phyloP scores from a whole-genome alignment of 139 green algal species.

The Trebouxia sp. region DNA sequence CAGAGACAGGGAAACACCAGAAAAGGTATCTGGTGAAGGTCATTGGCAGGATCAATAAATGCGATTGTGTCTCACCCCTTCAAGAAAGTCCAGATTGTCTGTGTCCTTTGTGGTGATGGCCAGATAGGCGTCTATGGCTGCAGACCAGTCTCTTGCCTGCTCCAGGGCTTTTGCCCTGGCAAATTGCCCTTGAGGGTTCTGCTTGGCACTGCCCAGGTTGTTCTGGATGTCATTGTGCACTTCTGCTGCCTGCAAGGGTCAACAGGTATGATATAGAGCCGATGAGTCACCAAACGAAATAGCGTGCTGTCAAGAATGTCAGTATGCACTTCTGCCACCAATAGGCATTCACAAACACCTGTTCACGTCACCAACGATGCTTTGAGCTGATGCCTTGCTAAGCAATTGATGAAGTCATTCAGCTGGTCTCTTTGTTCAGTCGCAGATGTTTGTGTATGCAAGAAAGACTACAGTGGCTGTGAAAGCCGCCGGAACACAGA shows the following conservation, averaged over 20 bases:
- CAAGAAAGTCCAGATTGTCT: slow-evolving; percentile 52
- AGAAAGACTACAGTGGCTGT: too few species aligned
- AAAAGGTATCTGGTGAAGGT: too few species aligned
- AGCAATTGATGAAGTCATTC: too few species aligned
- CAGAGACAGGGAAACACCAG: too few species aligned
- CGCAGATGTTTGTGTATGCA: too few species aligned
- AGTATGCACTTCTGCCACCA: background rate
- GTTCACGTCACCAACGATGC: too few species aligned
- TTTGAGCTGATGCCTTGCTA: too few species aligned
- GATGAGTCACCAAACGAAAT: background rate
- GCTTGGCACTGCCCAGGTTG: background rate
- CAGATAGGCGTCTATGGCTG: slow-evolving; percentile 83
- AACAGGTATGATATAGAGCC: background rate
- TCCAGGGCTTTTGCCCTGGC: slow-evolving; percentile 59
- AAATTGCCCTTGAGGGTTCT: slow-evolving; percentile 43
- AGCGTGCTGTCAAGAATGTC: too few species aligned
- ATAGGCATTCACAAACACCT: background rate
- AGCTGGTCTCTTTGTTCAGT: too few species aligned
- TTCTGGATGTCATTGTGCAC: slow-evolving; percentile 39
- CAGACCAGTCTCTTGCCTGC: slow-evolving; percentile 52
- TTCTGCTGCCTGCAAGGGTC: slow-evolving; percentile 42
- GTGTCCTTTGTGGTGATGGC: slow-evolving; percentile 51
- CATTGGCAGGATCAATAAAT: too few species aligned
- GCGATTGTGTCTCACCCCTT: slow-evolving; percentile 54
- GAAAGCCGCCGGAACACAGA: too few species aligned